Base-by-base conservation (phyloP, 1,284 basidiomycete species). In the Sporisorium exsertum region DNA sequence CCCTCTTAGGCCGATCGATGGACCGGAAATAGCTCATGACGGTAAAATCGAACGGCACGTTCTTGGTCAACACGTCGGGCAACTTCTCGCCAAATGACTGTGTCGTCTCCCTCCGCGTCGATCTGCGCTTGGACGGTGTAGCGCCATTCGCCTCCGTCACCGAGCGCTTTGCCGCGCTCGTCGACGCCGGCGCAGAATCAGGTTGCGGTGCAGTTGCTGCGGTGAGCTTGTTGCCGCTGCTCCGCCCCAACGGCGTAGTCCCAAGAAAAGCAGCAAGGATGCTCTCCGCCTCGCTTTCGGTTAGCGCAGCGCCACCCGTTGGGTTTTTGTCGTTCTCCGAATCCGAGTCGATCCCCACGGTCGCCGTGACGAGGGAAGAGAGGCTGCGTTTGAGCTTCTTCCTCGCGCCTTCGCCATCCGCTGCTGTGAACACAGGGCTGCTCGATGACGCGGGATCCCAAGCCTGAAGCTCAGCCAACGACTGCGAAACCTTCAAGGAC, bases 21-120 rank as follows among this genome's bases (percentile, higher is more conserved):
- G 63, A 66, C n/a, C 63, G 40, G 10, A 75, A 60, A 32, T 75
- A 75, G 18, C 54, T 53, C 67, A 75, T 65, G 27, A 67, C 60
- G 16, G 72, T 33, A 20, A 37, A 75, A 37, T 75, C 72, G 26
- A 75, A 75, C 10, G 15, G 64, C 3, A 64, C 64, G 13, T 47
- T 49, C 29, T 52, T 63, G 0, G 63, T 66, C 22, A 75, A 42
- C 3, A 65, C 42, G n/a, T 75, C 72, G 4, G 72, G 72, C 16
- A 70, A 52, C 46, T 70, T 75, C 32, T 75, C 72, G 29, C 72
- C 72, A 20, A 75, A 75, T 18, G 67, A 62, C 47, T 75, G 72
- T 3, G 63, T 65, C 2, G 66, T 59, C 9, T 64, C 57, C 1
- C 64, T 53, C 3, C 72, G 59, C 22, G 63, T 47, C 4, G 72